phyloP scores from a whole-genome alignment of 495 filamentous ascomycete species.

The Neurospora sp. region DNA sequence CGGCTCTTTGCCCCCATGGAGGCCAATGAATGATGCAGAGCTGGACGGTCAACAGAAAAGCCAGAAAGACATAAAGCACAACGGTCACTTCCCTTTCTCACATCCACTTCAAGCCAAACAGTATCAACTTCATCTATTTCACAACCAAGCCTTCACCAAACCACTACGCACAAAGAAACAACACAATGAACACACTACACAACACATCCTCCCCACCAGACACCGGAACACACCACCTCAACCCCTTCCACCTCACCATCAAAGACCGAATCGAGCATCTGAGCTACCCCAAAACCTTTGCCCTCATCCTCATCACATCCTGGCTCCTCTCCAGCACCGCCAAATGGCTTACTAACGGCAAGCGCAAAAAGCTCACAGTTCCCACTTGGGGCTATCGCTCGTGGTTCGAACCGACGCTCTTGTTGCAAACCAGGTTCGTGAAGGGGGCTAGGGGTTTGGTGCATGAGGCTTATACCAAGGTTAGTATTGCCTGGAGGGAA shows the following conservation, averaged over 20 bases:
- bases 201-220: not conserved
- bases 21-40: not conserved
- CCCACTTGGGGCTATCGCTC: not conserved
- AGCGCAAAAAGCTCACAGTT: not conserved
- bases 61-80: not conserved
- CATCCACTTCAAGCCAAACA: not conserved
- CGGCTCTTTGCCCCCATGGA: not conserved
- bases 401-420: not conserved
- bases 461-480: not conserved
- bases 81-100: not conserved
- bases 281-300: not conserved
- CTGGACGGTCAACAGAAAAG: not conserved
- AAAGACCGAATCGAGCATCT: not conserved
- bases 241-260: not conserved
- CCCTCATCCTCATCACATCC: not conserved
- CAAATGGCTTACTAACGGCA: not conserved
- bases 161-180: not conserved
- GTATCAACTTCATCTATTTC: not conserved
- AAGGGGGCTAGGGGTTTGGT: not conserved
- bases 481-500: no score
- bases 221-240: not conserved
- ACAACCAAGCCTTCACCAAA: not conserved
- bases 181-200: not conserved
- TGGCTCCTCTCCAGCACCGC: not conserved
- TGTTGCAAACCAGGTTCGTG: not conserved